Evolutionary conservation across 257 asterid genomes (phyloP).

Genomic region (Salvia rosmarinus): DNA sequence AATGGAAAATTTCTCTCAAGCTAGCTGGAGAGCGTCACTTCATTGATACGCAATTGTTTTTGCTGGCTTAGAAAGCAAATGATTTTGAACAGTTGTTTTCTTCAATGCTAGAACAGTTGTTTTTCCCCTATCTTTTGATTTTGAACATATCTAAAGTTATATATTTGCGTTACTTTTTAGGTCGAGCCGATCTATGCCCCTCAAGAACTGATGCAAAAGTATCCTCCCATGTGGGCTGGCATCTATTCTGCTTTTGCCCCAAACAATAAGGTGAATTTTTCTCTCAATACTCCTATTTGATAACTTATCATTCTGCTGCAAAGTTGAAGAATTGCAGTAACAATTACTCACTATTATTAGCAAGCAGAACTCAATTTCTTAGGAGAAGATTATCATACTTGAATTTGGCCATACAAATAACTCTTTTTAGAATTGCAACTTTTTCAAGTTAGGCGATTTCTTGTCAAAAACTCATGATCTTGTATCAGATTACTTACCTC

Average conservation of each 20-base stretch:
- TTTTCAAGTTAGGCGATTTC: not conserved
- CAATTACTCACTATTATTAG: no score
- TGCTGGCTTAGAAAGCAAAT: constrained; percentile 13
- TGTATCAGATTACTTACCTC: not conserved
- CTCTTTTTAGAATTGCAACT: no score
- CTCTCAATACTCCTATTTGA: not conserved
- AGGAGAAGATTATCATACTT: not conserved
- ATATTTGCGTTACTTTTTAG: constrained; percentile 35
- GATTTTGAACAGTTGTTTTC: not conserved
- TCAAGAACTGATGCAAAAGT: constrained; percentile 54
- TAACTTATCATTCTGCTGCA: constrained; percentile 1
- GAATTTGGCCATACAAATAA: not conserved
- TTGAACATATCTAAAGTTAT: constrained; percentile 7
- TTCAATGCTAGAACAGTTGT: constrained; percentile 7
- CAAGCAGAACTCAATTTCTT: not conserved
- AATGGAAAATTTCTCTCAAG: no score
- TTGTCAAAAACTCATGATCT: no score
- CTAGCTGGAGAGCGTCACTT: no score
- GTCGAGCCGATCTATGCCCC: constrained; percentile 47
- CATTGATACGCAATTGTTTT: constrained; percentile 1
- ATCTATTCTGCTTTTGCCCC: constrained; percentile 54
- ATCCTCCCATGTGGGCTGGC: constrained; percentile 52
- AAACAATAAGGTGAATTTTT: constrained; percentile 51
- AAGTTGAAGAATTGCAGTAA: no score
- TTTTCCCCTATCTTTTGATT: not conserved